These are phyloP conservation scores for Pelargonium nanum DNA, from an alignment of 345 rosid species.

Conservation along the genomic window DNA sequence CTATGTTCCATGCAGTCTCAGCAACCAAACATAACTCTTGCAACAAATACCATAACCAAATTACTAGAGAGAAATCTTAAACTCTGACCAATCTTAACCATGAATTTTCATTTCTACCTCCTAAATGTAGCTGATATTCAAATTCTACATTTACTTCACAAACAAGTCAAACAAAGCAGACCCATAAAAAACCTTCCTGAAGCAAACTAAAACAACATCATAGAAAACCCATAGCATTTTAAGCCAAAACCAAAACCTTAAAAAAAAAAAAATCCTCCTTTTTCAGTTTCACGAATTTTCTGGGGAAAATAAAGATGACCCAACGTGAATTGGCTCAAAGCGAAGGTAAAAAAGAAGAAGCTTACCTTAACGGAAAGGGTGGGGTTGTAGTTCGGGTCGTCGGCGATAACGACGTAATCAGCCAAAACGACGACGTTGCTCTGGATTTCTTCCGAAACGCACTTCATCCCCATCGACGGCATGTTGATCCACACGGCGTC, in stretches of 20 bases:
- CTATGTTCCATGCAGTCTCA: neutral
- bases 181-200: neutral
- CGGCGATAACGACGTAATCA: constrained; percentile 65
- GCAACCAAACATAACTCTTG: neutral
- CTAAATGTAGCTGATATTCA: neutral
- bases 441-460: constrained; percentile 90
- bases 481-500: constrained; percentile 71
- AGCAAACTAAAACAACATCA: neutral
- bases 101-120: no score
- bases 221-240: neutral
- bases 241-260: neutral
- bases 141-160: neutral
- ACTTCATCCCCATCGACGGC: constrained; percentile 59
- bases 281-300: no score
- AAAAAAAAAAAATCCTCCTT: neutral
- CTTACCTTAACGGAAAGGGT: constrained; percentile 66
- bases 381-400: constrained; percentile 36
- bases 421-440: constrained; percentile 71
- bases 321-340: neutral
- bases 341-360: neutral
- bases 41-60: neutral
- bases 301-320: neutral
- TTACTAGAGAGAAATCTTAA: no score
- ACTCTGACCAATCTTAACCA: neutral
- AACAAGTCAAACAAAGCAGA: neutral